Conservation (phyloP, 148 eudicot genomes). For the Mesembryanthemum crystallinum region DNA sequence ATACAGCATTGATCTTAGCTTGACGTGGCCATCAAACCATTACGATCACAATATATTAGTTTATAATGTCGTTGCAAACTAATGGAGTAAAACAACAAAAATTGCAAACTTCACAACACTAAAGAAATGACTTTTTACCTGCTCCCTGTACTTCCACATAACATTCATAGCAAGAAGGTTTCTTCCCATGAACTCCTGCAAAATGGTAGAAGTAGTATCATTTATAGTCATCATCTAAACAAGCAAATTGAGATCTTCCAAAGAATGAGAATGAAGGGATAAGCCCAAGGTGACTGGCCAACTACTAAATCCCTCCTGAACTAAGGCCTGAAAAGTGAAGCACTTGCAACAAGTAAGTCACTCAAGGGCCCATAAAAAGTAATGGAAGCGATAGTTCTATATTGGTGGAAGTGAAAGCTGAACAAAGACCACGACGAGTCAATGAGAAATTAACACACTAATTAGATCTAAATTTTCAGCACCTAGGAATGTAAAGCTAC, state of each 20-base stretch:
- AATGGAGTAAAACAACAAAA: not conserved
- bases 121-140: conserved; percentile 37
- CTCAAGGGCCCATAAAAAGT: not conserved
- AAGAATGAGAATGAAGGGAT: not conserved
- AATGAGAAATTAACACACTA: not conserved
- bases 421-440: not conserved
- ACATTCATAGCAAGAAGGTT: conserved; percentile 95
- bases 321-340: not conserved
- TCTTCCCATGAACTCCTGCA: conserved; percentile 96
- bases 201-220: conserved; percentile 11
- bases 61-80: not conserved
- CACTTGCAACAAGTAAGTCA: not conserved
- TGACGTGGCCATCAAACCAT: conserved; percentile 1
- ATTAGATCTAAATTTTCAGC: not conserved
- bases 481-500: not conserved
- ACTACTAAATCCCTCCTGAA: not conserved
- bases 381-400: not conserved
- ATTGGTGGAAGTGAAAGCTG: not conserved
- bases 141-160: conserved; percentile 96
- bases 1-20: not conserved
- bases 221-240: conserved; percentile 2
- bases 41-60: not conserved
- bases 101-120: not conserved
- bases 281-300: not conserved
- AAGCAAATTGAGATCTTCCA: not conserved